Percentiles rank a stretch among this genome's conserved stretches.
These are phyloP conservation scores for Cordia subcordata DNA, from an alignment of 257 asterid species.

Conservation along the genomic window DNA sequence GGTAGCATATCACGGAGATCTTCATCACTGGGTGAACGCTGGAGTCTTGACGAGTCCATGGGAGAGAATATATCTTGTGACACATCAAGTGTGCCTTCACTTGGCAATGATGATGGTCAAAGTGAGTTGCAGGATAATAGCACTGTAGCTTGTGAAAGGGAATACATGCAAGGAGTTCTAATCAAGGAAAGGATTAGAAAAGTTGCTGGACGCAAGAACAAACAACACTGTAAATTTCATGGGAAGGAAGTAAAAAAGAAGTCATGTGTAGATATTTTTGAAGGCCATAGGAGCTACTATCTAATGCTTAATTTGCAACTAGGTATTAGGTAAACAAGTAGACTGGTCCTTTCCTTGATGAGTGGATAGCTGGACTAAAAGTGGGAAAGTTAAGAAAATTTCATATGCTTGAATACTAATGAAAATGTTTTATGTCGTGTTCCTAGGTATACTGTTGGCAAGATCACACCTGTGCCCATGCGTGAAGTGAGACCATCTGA, in stretches of 20 bases:
- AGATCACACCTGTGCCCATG: conserved; percentile 90
- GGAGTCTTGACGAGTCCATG: conserved; percentile 26
- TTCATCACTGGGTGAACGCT: conserved; percentile 33
- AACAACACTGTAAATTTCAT: conserved; percentile 48
- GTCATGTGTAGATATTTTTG: conserved; percentile 48
- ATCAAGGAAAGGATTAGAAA: conserved; percentile 63
- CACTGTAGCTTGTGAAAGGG: conserved; percentile 75
- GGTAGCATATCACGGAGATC: conserved; percentile 39
- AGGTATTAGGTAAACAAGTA: conserved; percentile 72
- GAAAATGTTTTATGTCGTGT: conserved; percentile 37
- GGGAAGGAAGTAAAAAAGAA: conserved; percentile 49
- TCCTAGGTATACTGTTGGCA: conserved; percentile 95
- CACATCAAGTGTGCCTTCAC: conserved; percentile 36
- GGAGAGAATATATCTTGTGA: conserved; percentile 34
- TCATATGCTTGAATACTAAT: too few relatives aligned
- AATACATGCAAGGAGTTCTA: conserved; percentile 96
- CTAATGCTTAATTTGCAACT: conserved; percentile 92
- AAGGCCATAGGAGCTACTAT: conserved; percentile 75
- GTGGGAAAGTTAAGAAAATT: too few relatives aligned
- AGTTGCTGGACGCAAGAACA: conserved; percentile 43
- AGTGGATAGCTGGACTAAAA: too few relatives aligned
- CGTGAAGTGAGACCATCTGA: conserved; percentile 90
- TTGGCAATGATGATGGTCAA: conserved; percentile 42
- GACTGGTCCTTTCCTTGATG: conserved; percentile 3
- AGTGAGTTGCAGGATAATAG: conserved; percentile 35